phyloP scores from a whole-genome alignment of 2,329 filamentous ascomycete genomes.

The Huntiella abstrusa region DNA sequence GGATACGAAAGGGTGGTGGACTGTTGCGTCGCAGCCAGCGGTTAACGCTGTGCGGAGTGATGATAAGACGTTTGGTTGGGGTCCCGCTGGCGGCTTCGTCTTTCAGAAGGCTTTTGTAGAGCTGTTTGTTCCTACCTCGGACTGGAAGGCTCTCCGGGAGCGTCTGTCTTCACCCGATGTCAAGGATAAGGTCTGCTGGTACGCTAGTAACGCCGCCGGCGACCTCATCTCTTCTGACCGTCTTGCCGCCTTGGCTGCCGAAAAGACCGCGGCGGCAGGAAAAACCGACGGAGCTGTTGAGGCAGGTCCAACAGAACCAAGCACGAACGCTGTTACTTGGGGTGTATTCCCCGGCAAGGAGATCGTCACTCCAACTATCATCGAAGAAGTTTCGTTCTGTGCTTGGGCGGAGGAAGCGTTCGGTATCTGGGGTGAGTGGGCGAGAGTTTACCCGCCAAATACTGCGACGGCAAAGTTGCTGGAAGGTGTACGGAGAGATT shows the following conservation, averaged over 20 bases:
- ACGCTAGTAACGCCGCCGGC: conserved; percentile 62
- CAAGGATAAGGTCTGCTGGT: conserved; percentile 60
- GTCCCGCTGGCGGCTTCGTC: conserved; percentile 76
- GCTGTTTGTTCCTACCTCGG: conserved; percentile 62
- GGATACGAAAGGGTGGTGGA: conserved; percentile 82
- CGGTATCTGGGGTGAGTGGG: conserved; percentile 89
- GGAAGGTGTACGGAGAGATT: conserved; percentile 44
- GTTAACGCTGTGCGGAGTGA: conserved; percentile 68
- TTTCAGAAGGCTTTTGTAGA: conserved; percentile 98
- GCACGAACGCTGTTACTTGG: conserved; percentile 92
- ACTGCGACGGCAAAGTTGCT: conserved; percentile 55
- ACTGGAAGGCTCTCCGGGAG: conserved; percentile 50
- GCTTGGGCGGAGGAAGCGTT: conserved; percentile 95
- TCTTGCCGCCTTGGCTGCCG: conserved; percentile 5
- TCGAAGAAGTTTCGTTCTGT: conserved; percentile 83
- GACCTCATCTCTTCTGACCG: conserved; percentile 55
- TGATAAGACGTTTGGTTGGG: conserved; percentile 78
- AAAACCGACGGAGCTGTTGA: conserved; percentile 15
- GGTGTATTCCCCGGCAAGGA: conserved; percentile 90
- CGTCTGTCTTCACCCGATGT: conserved; percentile 40
- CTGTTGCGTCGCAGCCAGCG: conserved; percentile 82
- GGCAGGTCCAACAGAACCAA: conserved; percentile 18
- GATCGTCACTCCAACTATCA: conserved; percentile 90
- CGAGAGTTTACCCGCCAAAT: conserved; percentile 61
- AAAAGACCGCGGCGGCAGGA: background rate